Base-by-base conservation (phyloP, 108 stramenopile genomes). In the Seminavis robusta region DNA sequence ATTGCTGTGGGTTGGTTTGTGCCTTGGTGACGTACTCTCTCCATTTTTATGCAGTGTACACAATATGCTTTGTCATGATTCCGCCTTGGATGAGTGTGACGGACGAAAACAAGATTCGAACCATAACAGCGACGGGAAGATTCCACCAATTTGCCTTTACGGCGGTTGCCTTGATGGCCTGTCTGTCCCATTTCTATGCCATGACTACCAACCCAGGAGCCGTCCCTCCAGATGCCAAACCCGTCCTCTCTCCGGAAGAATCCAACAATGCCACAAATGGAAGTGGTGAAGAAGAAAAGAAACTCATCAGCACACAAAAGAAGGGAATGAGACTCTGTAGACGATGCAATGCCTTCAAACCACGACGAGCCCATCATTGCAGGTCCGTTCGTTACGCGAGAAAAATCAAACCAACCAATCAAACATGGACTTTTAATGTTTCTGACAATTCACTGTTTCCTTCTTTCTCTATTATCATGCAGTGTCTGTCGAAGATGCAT, bases 181-280 rank as follows among this genome's bases (percentile, higher is more conserved):
- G 81, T 16, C 32, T 51, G 1, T 56, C 85, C 0, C 93, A 94
- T 57, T 90, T 79, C 68, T 80, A 76, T 61, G 88, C 93, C 67
- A 94, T 94, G 93, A 91, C 85, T n/a, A 89, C 93, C 19, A 81
- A 94, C 69, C 93, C 93, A 0, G 93, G 93, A 10, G 81, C 84
- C 4, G 89, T 94, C 1, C 89, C 88, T 6, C 92, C 87, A 17
- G 88, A 94, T 73, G 92, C 92, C 5, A 48, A 55, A 27, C 92
- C 92, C 2, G 33, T 72, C 11, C 67, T 69, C 4, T 75, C 75
- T 25, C 8, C 33, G 15, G 74, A 70, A 21, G 65, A 65, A n/a
- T 40, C 47, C 27, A 20, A 38, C 61, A 34, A 16, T 24, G 28
- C 26, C 29, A 25, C 29, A 13, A 6, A 40, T 33, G 8, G 42